Evolutionary conservation across 257 asterid genomes (phyloP), one percentile per base, ranked within the genome.

Genomic region (Solanum neorickii): DNA sequence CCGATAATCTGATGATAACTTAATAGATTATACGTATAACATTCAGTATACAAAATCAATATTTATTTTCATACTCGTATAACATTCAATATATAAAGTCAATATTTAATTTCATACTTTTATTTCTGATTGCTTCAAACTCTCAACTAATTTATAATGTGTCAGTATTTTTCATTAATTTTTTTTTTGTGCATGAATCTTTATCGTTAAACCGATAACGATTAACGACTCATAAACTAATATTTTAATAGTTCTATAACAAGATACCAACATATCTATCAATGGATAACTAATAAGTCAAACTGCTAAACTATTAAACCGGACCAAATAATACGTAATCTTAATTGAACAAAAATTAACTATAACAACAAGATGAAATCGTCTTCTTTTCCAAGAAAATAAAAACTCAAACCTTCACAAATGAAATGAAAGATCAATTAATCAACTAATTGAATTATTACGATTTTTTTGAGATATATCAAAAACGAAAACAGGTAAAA

Each of bases 351-450:
- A 52, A 52, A 25, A 25, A 25, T 25, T 52, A 18, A 52, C 4
- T 23, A 52, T 3, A 18, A 52, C n/a, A 52, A 18, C n/a, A 52
- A 52, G 62, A 52, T 52, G 2, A 59, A 1, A 59, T 20, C 2
- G 0, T 8, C 25, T 59, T 59, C 0, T 59, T 20, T 59, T 8
- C 0, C 0, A 3, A n/a, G 25, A 0, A 56, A 56, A 18, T 56
- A 20, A 0, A 56, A 20, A 7, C 7, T 7, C 12, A 20, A 56
- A 56, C 65, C 25, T 56, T 56, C 0, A 20, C 1, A 56, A 20
- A 20, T 23, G n/a, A 4, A 21, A 12, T n/a, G 12, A 65, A 65
- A 65, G 2, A 2, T 65, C 1, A n/a, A 3, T 1, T 12, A 12
- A n/a, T 12, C 33, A n/a, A 65, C 12, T 1, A 6, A 65, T 25